phyloP scores from a whole-genome alignment of 306 rosid genomes.

The Rubus parviflorus region DNA sequence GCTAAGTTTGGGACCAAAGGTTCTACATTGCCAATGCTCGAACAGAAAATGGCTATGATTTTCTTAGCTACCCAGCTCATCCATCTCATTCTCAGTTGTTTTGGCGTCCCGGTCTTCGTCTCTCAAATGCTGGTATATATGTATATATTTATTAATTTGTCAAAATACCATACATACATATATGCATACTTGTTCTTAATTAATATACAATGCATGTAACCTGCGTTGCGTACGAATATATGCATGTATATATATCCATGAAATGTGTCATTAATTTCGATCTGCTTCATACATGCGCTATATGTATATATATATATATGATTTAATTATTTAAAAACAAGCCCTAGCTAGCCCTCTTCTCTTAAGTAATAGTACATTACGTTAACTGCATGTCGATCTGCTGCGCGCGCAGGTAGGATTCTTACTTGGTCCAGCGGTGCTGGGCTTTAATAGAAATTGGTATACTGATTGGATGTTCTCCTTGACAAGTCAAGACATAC shows the following conservation, averaged over 20 bases:
- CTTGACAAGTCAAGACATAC: not conserved
- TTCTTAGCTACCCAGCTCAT: slow-evolving; percentile 7
- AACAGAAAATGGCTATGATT: not conserved
- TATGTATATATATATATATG: no score
- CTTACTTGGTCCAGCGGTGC: not conserved
- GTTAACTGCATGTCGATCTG: no score
- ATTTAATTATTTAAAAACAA: no score
- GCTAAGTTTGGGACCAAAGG: not conserved
- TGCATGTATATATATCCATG: not conserved
- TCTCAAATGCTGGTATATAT: slow-evolving; percentile 9
- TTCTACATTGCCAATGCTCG: not conserved
- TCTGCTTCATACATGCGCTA: no score
- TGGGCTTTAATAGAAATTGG: not conserved
- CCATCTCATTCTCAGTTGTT: not conserved
- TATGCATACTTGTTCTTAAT: not conserved
- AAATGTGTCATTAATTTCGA: not conserved
- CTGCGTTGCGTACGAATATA: not conserved
- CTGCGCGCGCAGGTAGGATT: not conserved
- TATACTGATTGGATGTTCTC: not conserved
- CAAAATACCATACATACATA: not conserved
- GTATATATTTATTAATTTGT: not conserved
- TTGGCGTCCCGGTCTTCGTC: not conserved
- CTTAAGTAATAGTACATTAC: no score
- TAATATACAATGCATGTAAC: not conserved
- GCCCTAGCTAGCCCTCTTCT: no score